Conservation (phyloP, 139 green algal species). For the Chlorella sorokiniana region DNA sequence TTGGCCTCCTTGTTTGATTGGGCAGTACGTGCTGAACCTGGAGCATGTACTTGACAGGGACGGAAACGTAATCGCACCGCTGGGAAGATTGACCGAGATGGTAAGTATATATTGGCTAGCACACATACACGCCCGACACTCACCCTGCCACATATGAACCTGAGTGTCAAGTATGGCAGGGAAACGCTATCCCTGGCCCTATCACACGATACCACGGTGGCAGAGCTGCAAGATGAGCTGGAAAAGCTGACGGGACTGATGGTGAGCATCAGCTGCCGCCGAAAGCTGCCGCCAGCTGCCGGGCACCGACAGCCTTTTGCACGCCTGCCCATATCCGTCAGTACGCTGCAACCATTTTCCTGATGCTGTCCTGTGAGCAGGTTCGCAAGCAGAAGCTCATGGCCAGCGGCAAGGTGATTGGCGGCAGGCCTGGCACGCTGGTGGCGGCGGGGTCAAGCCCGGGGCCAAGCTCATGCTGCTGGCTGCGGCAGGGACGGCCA, state of each 20-base stretch:
- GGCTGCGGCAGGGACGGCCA: slow-evolving; percentile 7
- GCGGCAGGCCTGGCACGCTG: slow-evolving; percentile 26
- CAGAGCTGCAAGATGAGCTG: slow-evolving; percentile 43
- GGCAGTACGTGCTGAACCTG: neutral
- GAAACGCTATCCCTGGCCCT: slow-evolving; percentile 24
- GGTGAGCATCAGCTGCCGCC: neutral
- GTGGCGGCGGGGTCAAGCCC: slow-evolving; percentile 32
- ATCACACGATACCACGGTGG: slow-evolving; percentile 5
- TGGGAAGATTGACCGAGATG: neutral
- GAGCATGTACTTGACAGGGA: no score
- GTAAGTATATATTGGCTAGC: neutral
- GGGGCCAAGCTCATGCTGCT: slow-evolving; percentile 77
- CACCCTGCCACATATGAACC: neutral
- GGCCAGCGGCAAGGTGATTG: slow-evolving; percentile 60
- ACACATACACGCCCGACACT: neutral
- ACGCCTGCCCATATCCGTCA: neutral
- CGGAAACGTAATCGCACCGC: neutral
- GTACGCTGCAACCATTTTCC: no score
- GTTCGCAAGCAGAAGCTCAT: slow-evolving; percentile 69
- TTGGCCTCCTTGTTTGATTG: neutral
- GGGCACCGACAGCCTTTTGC: neutral
- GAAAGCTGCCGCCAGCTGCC: neutral
- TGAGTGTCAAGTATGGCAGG: slow-evolving; percentile 35
- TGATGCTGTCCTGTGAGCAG: neutral
- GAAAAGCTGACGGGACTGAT: slow-evolving; percentile 59